Evolutionary conservation across 2,329 filamentous ascomycete species (phyloP).

Genomic region (Pestalotiopsis sp.): DNA sequence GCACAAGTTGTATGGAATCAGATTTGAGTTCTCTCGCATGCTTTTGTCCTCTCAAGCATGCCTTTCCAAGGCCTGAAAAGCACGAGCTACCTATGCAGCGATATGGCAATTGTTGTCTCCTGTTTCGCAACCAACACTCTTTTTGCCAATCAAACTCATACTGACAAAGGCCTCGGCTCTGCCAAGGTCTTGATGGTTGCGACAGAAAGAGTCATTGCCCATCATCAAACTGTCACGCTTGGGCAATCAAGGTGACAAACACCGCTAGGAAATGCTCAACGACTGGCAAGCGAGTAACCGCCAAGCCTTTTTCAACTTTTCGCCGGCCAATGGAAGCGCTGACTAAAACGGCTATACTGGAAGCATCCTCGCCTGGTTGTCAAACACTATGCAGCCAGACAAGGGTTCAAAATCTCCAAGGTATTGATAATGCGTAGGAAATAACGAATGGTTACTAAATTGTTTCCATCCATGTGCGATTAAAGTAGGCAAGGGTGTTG

Average conservation of each 20-base stretch:
- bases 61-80: background rate
- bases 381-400: background rate
- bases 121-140: background rate
- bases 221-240: background rate
- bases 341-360: background rate
- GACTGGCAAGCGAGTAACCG: background rate
- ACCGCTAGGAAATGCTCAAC: background rate
- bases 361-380: background rate
- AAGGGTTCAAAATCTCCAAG: background rate
- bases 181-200: background rate
- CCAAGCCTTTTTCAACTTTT: background rate
- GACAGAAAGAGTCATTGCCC: background rate
- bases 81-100: background rate
- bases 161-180: background rate
- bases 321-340: background rate
- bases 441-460: too few relatives aligned
- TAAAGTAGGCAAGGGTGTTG: background rate
- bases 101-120: background rate
- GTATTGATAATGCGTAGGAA: background rate
- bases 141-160: background rate
- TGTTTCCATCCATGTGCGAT: background rate
- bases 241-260: background rate
- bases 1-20: too few relatives aligned
- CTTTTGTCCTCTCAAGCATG: background rate
- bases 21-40: background rate